Percentiles rank a stretch among this genome's conserved stretches.
These are phyloP conservation scores for Meyerozyma sp. DNA, from an alignment of 1,139 yeast genomes.

Conservation along the genomic window DNA sequence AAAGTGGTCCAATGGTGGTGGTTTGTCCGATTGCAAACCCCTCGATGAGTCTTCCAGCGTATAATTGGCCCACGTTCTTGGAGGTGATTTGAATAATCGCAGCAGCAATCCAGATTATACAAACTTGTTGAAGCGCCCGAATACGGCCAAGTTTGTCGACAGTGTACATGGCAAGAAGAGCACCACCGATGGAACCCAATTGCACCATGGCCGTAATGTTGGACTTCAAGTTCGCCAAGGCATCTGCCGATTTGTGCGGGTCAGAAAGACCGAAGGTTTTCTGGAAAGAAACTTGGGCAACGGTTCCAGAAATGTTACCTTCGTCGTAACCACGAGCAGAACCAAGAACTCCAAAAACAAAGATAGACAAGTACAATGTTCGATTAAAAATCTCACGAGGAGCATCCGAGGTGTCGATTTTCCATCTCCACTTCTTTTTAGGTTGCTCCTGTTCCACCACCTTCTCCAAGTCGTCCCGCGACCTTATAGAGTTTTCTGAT, in stretches of 20 bases:
- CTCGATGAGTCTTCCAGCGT: conserved; percentile 51
- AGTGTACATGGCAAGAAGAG: conserved; percentile 43
- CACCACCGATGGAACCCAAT: conserved; percentile 56
- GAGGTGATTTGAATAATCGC: conserved; percentile 47
- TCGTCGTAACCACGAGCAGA: conserved; percentile 61
- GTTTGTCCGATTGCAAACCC: conserved; percentile 56
- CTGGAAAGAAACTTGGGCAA: conserved; percentile 41
- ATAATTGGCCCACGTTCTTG: conserved; percentile 40
- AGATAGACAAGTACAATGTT: conserved; percentile 41
- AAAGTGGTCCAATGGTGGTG: conserved; percentile 52
- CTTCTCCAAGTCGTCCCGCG: not conserved
- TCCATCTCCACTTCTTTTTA: conserved; percentile 20
- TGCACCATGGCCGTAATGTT: conserved; percentile 62
- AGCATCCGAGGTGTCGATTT: conserved; percentile 28
- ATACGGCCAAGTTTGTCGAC: conserved; percentile 55
- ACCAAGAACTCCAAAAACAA: conserved; percentile 55
- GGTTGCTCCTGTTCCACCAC: not conserved
- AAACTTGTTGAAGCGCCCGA: conserved; percentile 43
- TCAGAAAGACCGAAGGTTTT: conserved; percentile 43
- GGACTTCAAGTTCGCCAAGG: conserved; percentile 45
- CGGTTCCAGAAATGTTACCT: conserved; percentile 43
- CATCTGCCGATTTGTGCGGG: conserved; percentile 23
- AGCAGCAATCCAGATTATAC: conserved; percentile 41
- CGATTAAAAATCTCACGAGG: conserved; percentile 48
- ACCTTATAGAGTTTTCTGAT: not conserved